Percentiles rank a stretch among this genome's conserved stretches.
phyloP scores from a whole-genome alignment of 2,329 filamentous ascomycete species.

The Penicillium vulpinum region DNA sequence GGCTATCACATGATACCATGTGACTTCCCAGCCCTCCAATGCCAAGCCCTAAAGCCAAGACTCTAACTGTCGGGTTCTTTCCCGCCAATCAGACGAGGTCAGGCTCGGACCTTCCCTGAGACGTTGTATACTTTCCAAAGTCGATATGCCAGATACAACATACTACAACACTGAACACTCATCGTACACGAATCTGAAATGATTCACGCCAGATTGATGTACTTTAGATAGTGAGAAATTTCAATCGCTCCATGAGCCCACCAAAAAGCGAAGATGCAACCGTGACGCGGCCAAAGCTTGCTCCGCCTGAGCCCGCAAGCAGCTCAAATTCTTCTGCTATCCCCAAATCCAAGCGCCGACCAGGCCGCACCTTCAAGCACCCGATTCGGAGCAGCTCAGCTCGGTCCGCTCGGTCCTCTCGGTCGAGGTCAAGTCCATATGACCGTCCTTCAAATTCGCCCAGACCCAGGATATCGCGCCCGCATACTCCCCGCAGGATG shows the following conservation, averaged over 20 bases:
- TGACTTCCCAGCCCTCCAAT: slow-evolving; percentile 7
- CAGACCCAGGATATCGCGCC: not conserved
- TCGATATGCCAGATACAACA: not conserved
- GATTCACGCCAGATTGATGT: not conserved
- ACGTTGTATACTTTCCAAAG: not conserved
- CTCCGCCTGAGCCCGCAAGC: not conserved
- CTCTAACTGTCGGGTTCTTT: slow-evolving; percentile 1
- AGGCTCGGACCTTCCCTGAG: not conserved
- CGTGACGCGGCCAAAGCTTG: not conserved
- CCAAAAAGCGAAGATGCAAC: not conserved
- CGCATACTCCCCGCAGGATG: slow-evolving; percentile 1
- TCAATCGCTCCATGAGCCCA: not conserved
- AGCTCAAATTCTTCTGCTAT: not conserved
- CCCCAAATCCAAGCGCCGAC: slow-evolving; percentile 7
- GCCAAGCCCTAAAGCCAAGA: slow-evolving; percentile 4
- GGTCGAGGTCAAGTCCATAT: slow-evolving; percentile 7
- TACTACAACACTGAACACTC: not conserved
- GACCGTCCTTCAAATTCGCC: slow-evolving; percentile 7
- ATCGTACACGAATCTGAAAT: not conserved
- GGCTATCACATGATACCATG: not conserved
- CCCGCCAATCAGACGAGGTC: slow-evolving; percentile 9
- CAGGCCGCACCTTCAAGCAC: slow-evolving; percentile 13
- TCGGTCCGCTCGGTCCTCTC: slow-evolving; percentile 2
- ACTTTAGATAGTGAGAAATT: not conserved
- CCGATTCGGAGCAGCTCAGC: slow-evolving; percentile 6